Conservation (phyloP, 1,139 yeast genomes). For the Kodamaea suecica region DNA sequence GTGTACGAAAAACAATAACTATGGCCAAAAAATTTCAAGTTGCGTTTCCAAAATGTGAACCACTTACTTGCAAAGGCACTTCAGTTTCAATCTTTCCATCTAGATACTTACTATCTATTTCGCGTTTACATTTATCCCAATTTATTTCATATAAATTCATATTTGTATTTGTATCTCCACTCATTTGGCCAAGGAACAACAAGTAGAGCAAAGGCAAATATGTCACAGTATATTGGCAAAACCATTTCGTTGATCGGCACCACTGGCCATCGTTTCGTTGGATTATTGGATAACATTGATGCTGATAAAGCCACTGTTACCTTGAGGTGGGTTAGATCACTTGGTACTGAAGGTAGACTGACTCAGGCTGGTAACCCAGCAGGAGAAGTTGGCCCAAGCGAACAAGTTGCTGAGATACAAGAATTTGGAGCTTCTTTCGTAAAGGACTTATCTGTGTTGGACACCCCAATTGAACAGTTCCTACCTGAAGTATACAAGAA, state of each 20-base stretch:
- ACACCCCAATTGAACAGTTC: constrained; percentile 55
- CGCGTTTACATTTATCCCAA: too few relatives aligned
- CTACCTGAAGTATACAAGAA: constrained; percentile 36
- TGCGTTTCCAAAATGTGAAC: too few relatives aligned
- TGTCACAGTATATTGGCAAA: constrained; percentile 91
- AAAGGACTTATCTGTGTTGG: constrained; percentile 82
- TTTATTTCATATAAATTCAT: too few relatives aligned
- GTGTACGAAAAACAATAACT: too few relatives aligned
- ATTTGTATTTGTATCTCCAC: too few relatives aligned
- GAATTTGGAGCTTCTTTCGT: constrained; percentile 93
- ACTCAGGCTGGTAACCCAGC: constrained; percentile 56
- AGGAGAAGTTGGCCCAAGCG: constrained; percentile 72
- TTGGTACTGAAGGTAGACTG: constrained; percentile 92
- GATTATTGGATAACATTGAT: constrained; percentile 79
- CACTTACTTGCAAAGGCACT: too few relatives aligned
- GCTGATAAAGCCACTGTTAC: constrained; percentile 93
- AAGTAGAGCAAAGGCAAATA: constrained; percentile 18
- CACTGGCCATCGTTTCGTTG: constrained; percentile 87
- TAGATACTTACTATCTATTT: too few relatives aligned
- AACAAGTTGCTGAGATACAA: constrained; percentile 72
- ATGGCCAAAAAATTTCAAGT: too few relatives aligned
- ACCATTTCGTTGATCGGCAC: constrained; percentile 86
- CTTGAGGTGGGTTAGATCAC: constrained; percentile 73
- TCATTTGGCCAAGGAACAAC: too few relatives aligned
- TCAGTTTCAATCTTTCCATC: too few relatives aligned